Conservation (phyloP, 2,329 filamentous ascomycete species). For the Trichoderma cornu-damae region DNA sequence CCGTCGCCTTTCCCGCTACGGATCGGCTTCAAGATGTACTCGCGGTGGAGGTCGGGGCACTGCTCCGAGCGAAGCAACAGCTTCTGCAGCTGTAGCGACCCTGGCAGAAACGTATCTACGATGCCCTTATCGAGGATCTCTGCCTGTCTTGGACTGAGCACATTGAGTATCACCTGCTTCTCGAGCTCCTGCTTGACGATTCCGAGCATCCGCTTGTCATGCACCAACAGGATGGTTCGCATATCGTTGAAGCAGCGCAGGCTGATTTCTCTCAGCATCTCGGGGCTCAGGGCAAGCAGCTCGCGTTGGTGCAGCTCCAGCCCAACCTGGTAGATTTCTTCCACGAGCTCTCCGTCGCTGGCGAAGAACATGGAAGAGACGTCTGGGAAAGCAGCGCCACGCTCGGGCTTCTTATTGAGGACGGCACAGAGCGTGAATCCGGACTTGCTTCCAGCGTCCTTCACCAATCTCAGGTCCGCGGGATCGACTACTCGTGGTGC, state of each 20-base stretch:
- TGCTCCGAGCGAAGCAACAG: constrained; percentile 20
- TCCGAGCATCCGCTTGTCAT: constrained; percentile 41
- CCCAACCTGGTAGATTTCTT: constrained; percentile 36
- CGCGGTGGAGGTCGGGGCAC: constrained; percentile 21
- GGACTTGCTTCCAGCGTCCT: constrained; percentile 23
- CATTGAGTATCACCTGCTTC: constrained; percentile 24
- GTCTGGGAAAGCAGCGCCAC: background rate
- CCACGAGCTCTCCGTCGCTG: constrained; percentile 26
- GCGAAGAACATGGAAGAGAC: constrained; percentile 19
- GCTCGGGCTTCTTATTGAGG: background rate
- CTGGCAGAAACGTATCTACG: constrained; percentile 33
- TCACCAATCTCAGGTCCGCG: constrained; percentile 31
- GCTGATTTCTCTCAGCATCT: constrained; percentile 34
- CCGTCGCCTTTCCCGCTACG: constrained; percentile 37
- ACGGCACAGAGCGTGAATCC: constrained; percentile 32
- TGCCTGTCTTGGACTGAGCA: constrained; percentile 29
- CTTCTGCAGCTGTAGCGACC: constrained; percentile 24
- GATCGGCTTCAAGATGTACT: constrained; percentile 37
- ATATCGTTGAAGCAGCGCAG: constrained; percentile 39
- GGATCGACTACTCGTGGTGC: constrained; percentile 34
- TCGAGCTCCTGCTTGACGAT: constrained; percentile 34
- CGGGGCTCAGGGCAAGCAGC: constrained; percentile 28
- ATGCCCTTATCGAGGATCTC: constrained; percentile 27
- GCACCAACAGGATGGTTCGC: constrained; percentile 37
- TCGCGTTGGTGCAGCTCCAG: constrained; percentile 39